Evolutionary conservation across 2,329 filamentous ascomycete species (phyloP).

Genomic region (Diaporthe sp.): DNA sequence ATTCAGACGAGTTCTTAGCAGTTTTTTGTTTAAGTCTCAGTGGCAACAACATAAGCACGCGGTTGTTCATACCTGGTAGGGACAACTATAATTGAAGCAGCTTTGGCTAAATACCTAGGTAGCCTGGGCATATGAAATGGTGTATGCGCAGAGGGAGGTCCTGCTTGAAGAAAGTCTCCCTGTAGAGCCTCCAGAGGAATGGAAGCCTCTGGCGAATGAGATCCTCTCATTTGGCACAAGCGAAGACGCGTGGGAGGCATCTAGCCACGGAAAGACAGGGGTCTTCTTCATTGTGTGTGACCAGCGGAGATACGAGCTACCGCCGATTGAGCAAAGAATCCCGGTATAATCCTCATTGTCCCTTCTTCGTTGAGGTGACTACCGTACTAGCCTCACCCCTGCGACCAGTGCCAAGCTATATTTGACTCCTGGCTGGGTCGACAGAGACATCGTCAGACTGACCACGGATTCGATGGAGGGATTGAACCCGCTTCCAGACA

Average conservation of each 20-base stretch:
- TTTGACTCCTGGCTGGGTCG: neutral
- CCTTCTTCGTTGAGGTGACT: neutral
- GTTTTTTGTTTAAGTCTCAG: neutral
- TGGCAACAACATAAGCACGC: neutral
- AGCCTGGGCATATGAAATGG: conserved; percentile 1
- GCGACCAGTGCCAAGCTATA: neutral
- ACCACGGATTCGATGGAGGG: neutral
- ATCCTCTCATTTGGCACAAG: neutral
- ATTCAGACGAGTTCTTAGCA: neutral
- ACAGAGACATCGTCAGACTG: neutral
- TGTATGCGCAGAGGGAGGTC: neutral
- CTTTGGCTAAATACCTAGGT: neutral
- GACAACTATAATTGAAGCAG: neutral
- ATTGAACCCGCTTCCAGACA: neutral
- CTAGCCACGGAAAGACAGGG: neutral
- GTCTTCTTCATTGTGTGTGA: neutral
- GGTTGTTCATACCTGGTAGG: neutral
- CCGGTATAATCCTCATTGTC: neutral
- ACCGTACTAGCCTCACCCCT: neutral
- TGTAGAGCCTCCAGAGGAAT: neutral
- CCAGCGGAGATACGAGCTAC: neutral
- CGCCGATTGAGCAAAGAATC: neutral
- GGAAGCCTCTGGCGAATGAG: neutral
- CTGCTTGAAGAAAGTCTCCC: neutral
- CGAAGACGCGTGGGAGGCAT: neutral